phyloP scores from a whole-genome alignment of 2,329 filamentous ascomycete species.

The Onygena corvina region DNA sequence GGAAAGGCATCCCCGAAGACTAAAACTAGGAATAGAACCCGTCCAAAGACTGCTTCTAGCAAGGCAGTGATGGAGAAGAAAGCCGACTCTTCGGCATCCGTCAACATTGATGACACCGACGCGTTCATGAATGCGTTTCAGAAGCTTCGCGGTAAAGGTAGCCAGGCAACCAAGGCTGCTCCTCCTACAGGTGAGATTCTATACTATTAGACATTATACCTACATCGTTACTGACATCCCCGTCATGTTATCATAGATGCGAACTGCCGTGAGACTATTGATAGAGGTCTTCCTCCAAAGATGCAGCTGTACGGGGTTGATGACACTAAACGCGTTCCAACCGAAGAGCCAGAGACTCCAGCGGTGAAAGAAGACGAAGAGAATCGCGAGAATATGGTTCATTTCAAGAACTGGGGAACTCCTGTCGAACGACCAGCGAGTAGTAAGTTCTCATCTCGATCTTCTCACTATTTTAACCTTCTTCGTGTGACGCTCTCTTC shows the following conservation, averaged over 20 bases:
- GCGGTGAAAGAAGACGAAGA: constrained; percentile 14
- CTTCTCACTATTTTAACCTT: background rate
- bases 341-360: background rate
- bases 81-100: background rate
- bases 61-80: constrained; percentile 1
- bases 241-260: background rate
- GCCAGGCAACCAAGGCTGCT: background rate
- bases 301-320: background rate
- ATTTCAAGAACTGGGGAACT: constrained; percentile 25
- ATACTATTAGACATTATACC: background rate
- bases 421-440: constrained; percentile 20
- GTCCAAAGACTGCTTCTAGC: background rate
- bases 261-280: background rate
- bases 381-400: constrained; percentile 23
- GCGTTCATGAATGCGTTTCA: constrained; percentile 3
- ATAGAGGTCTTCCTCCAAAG: background rate
- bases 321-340: background rate
- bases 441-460: constrained; percentile 15
- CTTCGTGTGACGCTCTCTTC: constrained; percentile 1
- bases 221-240: background rate
- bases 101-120: constrained; percentile 1
- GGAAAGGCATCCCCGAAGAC: background rate
- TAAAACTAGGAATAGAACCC: background rate
- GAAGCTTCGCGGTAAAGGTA: background rate
- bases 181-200: background rate